phyloP scores from a whole-genome alignment of 371 early-diverging fungal species.

The Rhizomucor pusillus region DNA sequence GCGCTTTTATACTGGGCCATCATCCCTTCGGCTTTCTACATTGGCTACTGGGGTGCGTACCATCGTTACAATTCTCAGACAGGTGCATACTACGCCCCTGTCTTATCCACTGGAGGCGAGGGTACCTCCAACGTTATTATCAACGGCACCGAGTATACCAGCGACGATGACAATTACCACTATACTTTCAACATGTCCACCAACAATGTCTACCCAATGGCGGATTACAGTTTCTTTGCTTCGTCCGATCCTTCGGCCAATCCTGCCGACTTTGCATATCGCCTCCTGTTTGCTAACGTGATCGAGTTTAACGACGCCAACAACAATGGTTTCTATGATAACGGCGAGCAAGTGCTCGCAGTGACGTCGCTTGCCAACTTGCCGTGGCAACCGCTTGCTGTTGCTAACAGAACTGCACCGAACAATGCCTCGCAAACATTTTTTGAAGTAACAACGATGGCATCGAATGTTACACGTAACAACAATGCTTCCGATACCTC shows the following conservation, averaged over 20 bases:
- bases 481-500: slow-evolving; percentile 1
- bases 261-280: slow-evolving; percentile 39
- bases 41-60: slow-evolving; percentile 34
- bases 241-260: slow-evolving; percentile 34
- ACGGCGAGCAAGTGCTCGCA: slow-evolving; percentile 26
- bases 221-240: slow-evolving; percentile 37
- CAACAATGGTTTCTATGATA: slow-evolving; percentile 42
- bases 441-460: slow-evolving; percentile 25
- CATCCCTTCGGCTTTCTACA: slow-evolving; percentile 31
- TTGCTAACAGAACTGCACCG: slow-evolving; percentile 32
- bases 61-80: slow-evolving; percentile 37
- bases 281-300: slow-evolving; percentile 30
- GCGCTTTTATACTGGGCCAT: slow-evolving; percentile 34
- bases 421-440: slow-evolving; percentile 26
- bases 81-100: slow-evolving; percentile 50
- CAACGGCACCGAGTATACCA: slow-evolving; percentile 39
- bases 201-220: slow-evolving; percentile 25
- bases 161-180: slow-evolving; percentile 31
- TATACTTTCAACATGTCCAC: slow-evolving; percentile 34
- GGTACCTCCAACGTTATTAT: slow-evolving; percentile 28
- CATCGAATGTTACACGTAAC: slow-evolving; percentile 25
- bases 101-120: slow-evolving; percentile 20
- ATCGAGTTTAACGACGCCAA: slow-evolving; percentile 45
- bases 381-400: slow-evolving; percentile 31
- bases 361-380: slow-evolving; percentile 23